A percentile compares a stretch with the other conserved stretches of the same genome.
These are phyloP conservation scores for Pseudopediastrum boryanum DNA, from an alignment of 139 green algal genomes.

Conservation along the genomic window DNA sequence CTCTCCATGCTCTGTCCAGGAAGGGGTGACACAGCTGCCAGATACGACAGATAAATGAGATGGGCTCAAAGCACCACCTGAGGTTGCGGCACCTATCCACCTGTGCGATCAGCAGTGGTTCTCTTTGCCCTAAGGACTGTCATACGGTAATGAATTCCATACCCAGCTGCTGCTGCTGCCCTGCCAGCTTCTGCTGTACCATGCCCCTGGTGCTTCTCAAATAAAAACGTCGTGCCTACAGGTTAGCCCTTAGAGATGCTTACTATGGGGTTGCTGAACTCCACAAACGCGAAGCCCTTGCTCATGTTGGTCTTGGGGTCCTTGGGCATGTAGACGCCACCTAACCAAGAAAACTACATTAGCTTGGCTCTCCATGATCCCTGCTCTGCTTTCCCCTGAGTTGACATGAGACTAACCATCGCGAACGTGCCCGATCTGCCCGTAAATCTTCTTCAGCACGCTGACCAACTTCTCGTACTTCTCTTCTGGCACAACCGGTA, in stretches of 20 bases:
- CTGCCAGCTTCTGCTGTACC: constrained; percentile 15
- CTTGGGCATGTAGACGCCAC: constrained; percentile 89
- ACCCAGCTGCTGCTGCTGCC: background rate
- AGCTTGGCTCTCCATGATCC: background rate
- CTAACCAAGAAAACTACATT: constrained; percentile 43
- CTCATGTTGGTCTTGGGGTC: constrained; percentile 77
- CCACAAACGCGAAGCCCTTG: constrained; percentile 96
- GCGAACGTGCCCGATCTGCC: constrained; percentile 82
- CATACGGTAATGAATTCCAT: background rate
- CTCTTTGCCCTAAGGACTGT: too few relatives aligned
- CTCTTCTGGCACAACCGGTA: constrained; percentile 86
- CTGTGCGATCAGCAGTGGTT: too few relatives aligned
- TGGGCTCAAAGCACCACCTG: too few relatives aligned
- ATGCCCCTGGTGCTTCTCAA: too few relatives aligned
- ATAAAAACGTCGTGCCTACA: too few relatives aligned
- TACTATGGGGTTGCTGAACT: constrained; percentile 82
- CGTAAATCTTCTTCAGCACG: constrained; percentile 92
- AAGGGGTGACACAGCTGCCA: too few relatives aligned
- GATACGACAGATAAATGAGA: too few relatives aligned
- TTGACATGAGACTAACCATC: constrained; percentile 73
- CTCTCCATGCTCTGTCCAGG: too few relatives aligned
- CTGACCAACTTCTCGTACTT: constrained; percentile 96
- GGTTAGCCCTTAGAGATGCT: too few relatives aligned
- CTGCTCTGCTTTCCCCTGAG: background rate
- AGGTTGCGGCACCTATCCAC: too few relatives aligned